Evolutionary conservation across 2,329 filamentous ascomycete species (phyloP).

Genomic region (Hirsutella rhossiliensis): DNA sequence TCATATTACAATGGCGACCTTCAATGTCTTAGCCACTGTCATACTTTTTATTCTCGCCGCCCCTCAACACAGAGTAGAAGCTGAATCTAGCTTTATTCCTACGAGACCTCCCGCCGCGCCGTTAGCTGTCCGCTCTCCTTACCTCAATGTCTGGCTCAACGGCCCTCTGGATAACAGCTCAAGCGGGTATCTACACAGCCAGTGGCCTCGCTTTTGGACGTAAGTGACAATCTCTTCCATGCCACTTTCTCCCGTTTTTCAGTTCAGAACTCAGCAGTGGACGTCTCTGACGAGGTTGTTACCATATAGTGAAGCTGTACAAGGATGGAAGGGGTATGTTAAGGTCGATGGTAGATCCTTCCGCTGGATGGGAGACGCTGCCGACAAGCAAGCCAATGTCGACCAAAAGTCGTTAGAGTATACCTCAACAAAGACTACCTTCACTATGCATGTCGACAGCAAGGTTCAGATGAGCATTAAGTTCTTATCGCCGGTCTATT

Average conservation of each 20-base stretch:
- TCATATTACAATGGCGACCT: no score
- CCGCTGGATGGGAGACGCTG: slow-evolving; percentile 56
- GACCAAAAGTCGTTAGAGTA: slow-evolving; percentile 55
- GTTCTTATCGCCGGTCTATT: slow-evolving; percentile 63
- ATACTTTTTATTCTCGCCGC: slow-evolving; percentile 8
- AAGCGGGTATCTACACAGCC: slow-evolving; percentile 53
- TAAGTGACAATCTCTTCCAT: no score
- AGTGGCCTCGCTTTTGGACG: slow-evolving; percentile 61
- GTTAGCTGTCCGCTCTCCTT: slow-evolving; percentile 63
- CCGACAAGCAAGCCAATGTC: slow-evolving; percentile 30
- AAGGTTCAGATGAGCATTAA: slow-evolving; percentile 53
- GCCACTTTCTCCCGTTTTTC: not conserved
- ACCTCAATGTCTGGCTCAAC: slow-evolving; percentile 58
- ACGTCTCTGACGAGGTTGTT: no score
- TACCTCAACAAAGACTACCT: slow-evolving; percentile 60
- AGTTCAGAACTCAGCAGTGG: not conserved
- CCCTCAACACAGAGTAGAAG: slow-evolving; percentile 6
- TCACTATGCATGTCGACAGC: slow-evolving; percentile 51
- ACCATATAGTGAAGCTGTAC: slow-evolving; percentile 25
- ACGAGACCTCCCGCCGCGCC: slow-evolving; percentile 56
- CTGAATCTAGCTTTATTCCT: slow-evolving; percentile 46
- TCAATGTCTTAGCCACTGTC: no score
- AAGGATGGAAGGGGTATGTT: slow-evolving; percentile 58
- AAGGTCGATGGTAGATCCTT: slow-evolving; percentile 52
- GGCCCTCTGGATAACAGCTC: slow-evolving; percentile 49